These are phyloP conservation scores for Mycena vulgaris DNA, from an alignment of 768 basidiomycete species.

Conservation along the genomic window DNA sequence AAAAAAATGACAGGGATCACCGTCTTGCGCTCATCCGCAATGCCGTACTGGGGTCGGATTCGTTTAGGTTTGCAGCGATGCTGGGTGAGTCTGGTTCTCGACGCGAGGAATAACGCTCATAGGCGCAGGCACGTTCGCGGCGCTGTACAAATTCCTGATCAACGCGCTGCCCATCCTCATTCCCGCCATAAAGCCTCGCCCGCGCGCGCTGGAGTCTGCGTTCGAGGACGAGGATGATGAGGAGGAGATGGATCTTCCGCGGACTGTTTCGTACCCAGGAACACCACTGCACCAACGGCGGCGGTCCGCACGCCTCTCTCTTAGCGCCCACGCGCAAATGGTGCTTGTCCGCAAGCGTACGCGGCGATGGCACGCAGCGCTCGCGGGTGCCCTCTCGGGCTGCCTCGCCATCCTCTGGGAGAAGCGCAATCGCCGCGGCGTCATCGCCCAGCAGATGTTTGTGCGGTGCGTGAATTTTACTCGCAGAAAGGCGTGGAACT, in stretches of 20 bases:
- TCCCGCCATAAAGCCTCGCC: conserved; percentile 56
- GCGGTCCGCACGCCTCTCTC: conserved; percentile 69
- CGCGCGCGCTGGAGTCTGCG: conserved; percentile 34
- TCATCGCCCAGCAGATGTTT: conserved; percentile 35
- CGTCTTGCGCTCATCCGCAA: conserved; percentile 77
- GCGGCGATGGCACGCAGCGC: conserved; percentile 81
- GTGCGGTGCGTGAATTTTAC: background rate
- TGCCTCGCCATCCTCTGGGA: conserved; percentile 84
- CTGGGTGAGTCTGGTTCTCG: conserved; percentile 64
- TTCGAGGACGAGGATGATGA: conserved; percentile 50
- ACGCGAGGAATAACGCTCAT: background rate
- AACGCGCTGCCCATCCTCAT: conserved; percentile 84
- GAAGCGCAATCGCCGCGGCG: conserved; percentile 72
- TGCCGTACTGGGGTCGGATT: conserved; percentile 88
- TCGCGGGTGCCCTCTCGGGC: conserved; percentile 83
- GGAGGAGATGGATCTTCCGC: background rate
- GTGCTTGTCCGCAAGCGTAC: conserved; percentile 75
- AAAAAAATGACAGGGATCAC: conserved; percentile 7
- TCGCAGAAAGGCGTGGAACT: background rate
- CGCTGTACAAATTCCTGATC: conserved; percentile 84
- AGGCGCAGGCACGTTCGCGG: conserved; percentile 76
- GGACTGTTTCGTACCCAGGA: conserved; percentile 5
- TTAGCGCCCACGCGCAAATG: conserved; percentile 75
- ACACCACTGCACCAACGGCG: conserved; percentile 27
- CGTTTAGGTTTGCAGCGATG: conserved; percentile 92